Evolutionary conservation across 805 yeast species (phyloP), one percentile per base, ranked within the genome.

Genomic region (Saccharomycopsis olivae): DNA sequence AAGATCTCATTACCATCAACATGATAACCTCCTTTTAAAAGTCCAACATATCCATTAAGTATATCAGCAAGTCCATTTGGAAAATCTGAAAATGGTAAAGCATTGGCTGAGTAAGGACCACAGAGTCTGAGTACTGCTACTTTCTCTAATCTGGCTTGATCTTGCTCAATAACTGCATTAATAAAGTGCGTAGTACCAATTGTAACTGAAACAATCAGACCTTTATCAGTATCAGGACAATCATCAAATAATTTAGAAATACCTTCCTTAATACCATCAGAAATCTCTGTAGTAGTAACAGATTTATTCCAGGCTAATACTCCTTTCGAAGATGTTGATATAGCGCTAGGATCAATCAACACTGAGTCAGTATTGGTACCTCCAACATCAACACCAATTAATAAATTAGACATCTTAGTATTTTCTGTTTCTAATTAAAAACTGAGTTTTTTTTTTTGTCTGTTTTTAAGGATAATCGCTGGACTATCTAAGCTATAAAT

Each of bases 181-280:
- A 68, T 66, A 52, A 68, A 68, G 45, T 68, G 73, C 1, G 73
- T 69, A 3, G 73, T 69, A 13, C 74, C 73, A 45, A 69, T 67
- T 2, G 71, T 66, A n/a, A 68, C 68, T 1, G 69, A 54, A 4
- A 54, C 50, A 4, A 69, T 58, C 10, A 62, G 60, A 14, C 33
- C 43, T 2, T 46, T 39, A 3, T 46, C 39, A n/a, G n/a, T n/a
- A n/a, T n/a, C n/a, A n/a, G n/a, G n/a, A n/a, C n/a, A n/a, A 9
- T 49, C 49, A 3, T 49, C 52, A 35, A 66, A 61, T 29, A 68
- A 50, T 18, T 50, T 48, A 15, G 43, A 47, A 15, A 67, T 59
- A 3, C 69, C 68, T 16, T 48, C 40, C 28, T 53, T 51, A 38
- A 68, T 67, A 13, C 73, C 73, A 23, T 53, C 56, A 2, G 69